Evolutionary conservation across 768 basidiomycete genomes (phyloP).

Genomic region (Xerocomellus intermedius): DNA sequence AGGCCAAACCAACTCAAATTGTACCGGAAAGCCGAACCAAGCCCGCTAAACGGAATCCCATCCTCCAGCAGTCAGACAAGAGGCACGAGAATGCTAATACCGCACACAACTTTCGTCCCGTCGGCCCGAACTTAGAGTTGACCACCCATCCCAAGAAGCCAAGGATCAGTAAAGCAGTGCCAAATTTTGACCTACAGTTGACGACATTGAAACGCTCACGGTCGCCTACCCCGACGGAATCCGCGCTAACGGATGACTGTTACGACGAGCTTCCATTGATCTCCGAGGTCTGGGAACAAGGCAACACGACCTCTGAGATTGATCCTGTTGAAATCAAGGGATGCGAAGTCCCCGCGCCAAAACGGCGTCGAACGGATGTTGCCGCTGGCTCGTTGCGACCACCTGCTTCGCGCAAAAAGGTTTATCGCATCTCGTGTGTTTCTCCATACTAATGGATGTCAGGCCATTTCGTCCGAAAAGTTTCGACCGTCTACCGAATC

Average conservation of each 20-base stretch:
- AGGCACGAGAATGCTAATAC: slow-evolving; percentile 45
- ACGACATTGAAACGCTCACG: slow-evolving; percentile 28
- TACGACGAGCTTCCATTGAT: slow-evolving; percentile 36
- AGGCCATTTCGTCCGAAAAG: slow-evolving; percentile 1
- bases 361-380: slow-evolving; percentile 15
- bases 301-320: slow-evolving; percentile 31
- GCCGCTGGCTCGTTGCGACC: not conserved
- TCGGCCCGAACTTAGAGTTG: slow-evolving; percentile 46
- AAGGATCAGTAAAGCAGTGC: slow-evolving; percentile 22
- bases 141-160: slow-evolving; percentile 16
- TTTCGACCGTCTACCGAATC: not conserved
- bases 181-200: slow-evolving; percentile 54
- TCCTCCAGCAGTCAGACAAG: slow-evolving; percentile 41
- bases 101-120: slow-evolving; percentile 36
- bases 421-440: slow-evolving; percentile 3
- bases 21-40: slow-evolving; percentile 26
- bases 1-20: not conserved
- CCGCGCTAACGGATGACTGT: slow-evolving; percentile 29
- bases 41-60: slow-evolving; percentile 19
- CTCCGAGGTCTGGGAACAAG: slow-evolving; percentile 33
- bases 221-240: slow-evolving; percentile 14
- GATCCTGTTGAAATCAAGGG: slow-evolving; percentile 38
- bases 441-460: slow-evolving; percentile 9
- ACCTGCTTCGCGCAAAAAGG: slow-evolving; percentile 9
- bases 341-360: slow-evolving; percentile 11